Percentiles rank a stretch among this genome's conserved stretches.
Evolutionary conservation across 768 basidiomycete genomes (phyloP).

Genomic region (Lyophyllum atratum): DNA sequence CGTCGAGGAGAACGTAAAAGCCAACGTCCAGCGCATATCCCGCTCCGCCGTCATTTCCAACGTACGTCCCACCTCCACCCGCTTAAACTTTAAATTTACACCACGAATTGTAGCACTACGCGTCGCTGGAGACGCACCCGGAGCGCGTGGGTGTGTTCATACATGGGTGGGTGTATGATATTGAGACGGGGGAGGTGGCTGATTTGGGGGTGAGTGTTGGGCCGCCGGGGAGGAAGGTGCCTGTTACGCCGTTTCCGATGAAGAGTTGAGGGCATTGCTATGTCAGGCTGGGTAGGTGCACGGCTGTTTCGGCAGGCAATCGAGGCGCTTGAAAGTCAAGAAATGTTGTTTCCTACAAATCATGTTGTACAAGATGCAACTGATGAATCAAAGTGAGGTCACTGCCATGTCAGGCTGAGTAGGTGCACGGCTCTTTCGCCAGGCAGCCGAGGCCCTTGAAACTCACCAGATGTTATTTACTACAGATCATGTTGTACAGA

Average conservation of each 20-base stretch:
- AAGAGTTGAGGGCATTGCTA: slow-evolving; percentile 5
- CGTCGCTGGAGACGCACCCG: slow-evolving; percentile 1
- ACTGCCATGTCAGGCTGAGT: too few species aligned
- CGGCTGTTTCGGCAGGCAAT: too few species aligned
- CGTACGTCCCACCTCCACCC: slow-evolving; percentile 7
- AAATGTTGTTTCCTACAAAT: too few species aligned
- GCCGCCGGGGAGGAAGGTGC: slow-evolving; percentile 18
- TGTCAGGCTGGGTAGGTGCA: too few species aligned
- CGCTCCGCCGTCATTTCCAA: slow-evolving; percentile 18
- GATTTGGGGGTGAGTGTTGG: slow-evolving; percentile 23
- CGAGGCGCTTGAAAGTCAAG: too few species aligned
- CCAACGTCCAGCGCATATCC: slow-evolving; percentile 22
- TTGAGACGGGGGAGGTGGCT: slow-evolving; percentile 22
- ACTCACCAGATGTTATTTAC: too few species aligned
- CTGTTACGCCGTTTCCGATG: slow-evolving; percentile 18
- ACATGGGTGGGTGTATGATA: slow-evolving; percentile 27
- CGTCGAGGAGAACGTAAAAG: slow-evolving; percentile 44
- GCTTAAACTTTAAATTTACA: background rate
- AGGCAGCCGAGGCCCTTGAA: too few species aligned
- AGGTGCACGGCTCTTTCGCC: too few species aligned
- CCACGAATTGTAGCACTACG: slow-evolving; percentile 6
- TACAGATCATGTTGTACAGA: too few species aligned
- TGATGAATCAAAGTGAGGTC: too few species aligned
- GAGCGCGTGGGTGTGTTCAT: slow-evolving; percentile 17
- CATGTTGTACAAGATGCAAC: too few species aligned